Conservation (phyloP, 352 stramenopile species). For the Phytophthora palmivora region DNA sequence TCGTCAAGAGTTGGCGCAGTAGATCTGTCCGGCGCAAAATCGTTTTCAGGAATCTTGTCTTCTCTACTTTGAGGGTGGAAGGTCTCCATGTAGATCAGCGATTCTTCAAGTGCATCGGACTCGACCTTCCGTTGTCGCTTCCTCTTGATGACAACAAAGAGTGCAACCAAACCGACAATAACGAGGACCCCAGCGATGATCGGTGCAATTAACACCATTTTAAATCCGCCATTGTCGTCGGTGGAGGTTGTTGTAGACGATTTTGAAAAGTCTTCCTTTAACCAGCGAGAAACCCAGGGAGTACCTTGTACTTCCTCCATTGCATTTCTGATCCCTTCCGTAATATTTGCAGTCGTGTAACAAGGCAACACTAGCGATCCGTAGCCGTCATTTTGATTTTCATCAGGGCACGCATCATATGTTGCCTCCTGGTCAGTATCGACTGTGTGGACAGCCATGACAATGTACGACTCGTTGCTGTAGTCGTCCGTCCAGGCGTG, state of each 20-base stretch:
- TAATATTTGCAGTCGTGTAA: conserved; percentile 6
- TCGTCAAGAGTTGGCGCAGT: conserved; percentile 9
- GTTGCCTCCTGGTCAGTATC: conserved; percentile 6
- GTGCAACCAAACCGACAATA: conserved; percentile 13
- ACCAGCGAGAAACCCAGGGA: conserved; percentile 26
- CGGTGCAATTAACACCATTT: conserved; percentile 14
- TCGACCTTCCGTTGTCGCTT: conserved; percentile 15
- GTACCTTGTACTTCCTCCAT: conserved; percentile 15
- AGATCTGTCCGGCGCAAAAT: neutral
- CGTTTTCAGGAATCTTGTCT: neutral
- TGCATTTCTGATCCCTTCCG: neutral
- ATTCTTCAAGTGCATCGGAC: conserved; percentile 16
- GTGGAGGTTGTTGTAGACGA: conserved; percentile 1
- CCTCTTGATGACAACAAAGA: conserved; percentile 15
- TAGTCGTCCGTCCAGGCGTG: conserved; percentile 24
- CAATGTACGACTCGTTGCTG: conserved; percentile 19
- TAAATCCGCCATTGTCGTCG: conserved; percentile 4
- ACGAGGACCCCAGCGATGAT: conserved; percentile 28
- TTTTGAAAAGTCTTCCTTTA: conserved; percentile 12
- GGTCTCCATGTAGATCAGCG: conserved; percentile 2
- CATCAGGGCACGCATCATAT: conserved; percentile 17
- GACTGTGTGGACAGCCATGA: conserved; percentile 33
- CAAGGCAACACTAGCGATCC: conserved; percentile 33
- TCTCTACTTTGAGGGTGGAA: neutral
- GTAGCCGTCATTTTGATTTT: conserved; percentile 14